These are phyloP conservation scores for Leonotis leonurus DNA, from an alignment of 257 asterid genomes.

Conservation along the genomic window DNA sequence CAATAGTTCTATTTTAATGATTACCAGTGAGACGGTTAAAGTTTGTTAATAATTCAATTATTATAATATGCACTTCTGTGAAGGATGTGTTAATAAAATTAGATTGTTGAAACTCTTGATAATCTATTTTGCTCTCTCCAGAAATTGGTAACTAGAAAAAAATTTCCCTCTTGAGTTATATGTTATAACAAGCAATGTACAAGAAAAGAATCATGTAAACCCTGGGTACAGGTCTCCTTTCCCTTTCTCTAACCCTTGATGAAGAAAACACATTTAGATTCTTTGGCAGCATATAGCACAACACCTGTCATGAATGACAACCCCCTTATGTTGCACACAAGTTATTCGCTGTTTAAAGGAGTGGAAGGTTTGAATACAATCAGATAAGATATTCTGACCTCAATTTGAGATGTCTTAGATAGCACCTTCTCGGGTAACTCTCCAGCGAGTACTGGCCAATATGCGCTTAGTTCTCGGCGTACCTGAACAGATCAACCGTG, in stretches of 20 bases:
- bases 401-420: constrained; percentile 28
- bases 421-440: constrained; percentile 42
- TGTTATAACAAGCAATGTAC: not conserved
- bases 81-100: too few relatives aligned
- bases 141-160: too few relatives aligned
- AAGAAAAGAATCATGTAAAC: not conserved
- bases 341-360: not conserved
- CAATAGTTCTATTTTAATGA: too few relatives aligned
- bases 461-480: constrained; percentile 46
- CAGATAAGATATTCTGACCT: constrained; percentile 31
- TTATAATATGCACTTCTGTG: too few relatives aligned
- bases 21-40: too few relatives aligned
- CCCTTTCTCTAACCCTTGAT: not conserved
- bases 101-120: too few relatives aligned
- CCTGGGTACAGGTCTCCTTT: not conserved
- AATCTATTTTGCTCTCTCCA: too few relatives aligned
- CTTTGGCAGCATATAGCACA: not conserved
- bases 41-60: too few relatives aligned
- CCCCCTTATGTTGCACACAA: not conserved
- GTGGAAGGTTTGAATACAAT: too few relatives aligned
- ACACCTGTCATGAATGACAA: not conserved
- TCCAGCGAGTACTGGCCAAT: constrained; percentile 65
- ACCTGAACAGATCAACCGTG: constrained; percentile 37
- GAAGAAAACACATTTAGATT: not conserved
- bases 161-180: not conserved